Evolutionary conservation across 2,329 filamentous ascomycete species (phyloP).

Genomic region (Fusarium scirpi): DNA sequence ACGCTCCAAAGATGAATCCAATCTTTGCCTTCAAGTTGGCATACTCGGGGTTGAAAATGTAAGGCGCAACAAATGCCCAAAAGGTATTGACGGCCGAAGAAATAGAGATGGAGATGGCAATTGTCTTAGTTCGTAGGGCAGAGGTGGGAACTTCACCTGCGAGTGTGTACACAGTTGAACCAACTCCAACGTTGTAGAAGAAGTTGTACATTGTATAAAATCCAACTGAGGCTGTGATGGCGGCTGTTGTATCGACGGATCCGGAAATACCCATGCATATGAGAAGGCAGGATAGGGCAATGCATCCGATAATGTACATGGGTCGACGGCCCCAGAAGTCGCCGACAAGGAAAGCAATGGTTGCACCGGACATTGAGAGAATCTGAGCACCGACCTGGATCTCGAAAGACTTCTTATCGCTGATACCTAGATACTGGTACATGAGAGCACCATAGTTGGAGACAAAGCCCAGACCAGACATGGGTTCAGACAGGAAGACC

Average conservation of each 20-base stretch:
- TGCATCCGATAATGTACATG: constrained; percentile 47
- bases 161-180: constrained; percentile 58
- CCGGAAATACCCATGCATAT: constrained; percentile 49
- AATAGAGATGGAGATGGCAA: constrained; percentile 58
- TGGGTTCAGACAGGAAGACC: constrained; percentile 56
- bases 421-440: constrained; percentile 48
- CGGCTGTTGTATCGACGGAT: constrained; percentile 39
- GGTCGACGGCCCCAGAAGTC: constrained; percentile 48
- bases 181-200: constrained; percentile 56
- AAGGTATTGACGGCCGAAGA: constrained; percentile 56
- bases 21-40: constrained; percentile 57
- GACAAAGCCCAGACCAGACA: constrained; percentile 60
- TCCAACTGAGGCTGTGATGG: constrained; percentile 48
- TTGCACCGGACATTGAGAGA: constrained; percentile 47
- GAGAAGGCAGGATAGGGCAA: constrained; percentile 37
- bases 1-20: constrained; percentile 55
- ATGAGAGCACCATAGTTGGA: constrained; percentile 57
- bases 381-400: constrained; percentile 49
- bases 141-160: constrained; percentile 59
- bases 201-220: constrained; percentile 56
- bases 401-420: constrained; percentile 45
- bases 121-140: constrained; percentile 57
- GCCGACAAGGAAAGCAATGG: constrained; percentile 44
- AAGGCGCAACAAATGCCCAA: constrained; percentile 62
- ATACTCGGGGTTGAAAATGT: constrained; percentile 53